A percentile compares a stretch with the other conserved stretches of the same genome.
phyloP scores from a whole-genome alignment of 139 green algal genomes.

The Diplosphaera chodatii region DNA sequence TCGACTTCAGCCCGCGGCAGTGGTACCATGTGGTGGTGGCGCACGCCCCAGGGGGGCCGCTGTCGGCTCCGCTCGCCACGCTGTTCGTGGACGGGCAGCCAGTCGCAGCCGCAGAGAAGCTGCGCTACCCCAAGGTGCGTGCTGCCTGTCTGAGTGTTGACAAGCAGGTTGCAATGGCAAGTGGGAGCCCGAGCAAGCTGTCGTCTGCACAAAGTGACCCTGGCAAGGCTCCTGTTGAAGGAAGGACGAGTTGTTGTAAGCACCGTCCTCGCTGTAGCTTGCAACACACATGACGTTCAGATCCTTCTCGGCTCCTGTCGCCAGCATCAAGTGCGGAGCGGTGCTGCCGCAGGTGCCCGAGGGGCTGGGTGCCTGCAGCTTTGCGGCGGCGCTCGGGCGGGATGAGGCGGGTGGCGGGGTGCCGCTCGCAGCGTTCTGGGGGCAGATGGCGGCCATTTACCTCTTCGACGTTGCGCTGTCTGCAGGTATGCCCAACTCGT shows the following conservation, averaged over 20 bases:
- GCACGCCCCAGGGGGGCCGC: constrained; percentile 27
- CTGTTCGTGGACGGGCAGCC: constrained; percentile 30
- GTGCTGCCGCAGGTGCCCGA: constrained; percentile 38
- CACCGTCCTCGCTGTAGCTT: too few species aligned
- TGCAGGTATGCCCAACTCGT: neutral
- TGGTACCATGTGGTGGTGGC: constrained; percentile 38
- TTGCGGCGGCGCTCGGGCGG: constrained; percentile 14
- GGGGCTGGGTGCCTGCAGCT: constrained; percentile 28
- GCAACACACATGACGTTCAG: too few species aligned
- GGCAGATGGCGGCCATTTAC: constrained; percentile 35
- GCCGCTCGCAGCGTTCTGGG: constrained; percentile 23
- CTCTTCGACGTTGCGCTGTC: constrained; percentile 34
- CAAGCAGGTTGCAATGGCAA: too few species aligned
- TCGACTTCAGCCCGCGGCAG: constrained; percentile 11
- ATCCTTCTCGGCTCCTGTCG: too few species aligned
- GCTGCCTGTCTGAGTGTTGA: too few species aligned
- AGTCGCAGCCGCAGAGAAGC: neutral
- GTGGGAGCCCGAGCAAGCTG: too few species aligned
- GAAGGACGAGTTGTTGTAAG: too few species aligned
- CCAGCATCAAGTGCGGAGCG: too few species aligned
- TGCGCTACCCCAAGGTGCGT: constrained; percentile 23
- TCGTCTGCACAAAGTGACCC: too few species aligned
- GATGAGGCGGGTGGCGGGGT: constrained; percentile 8
- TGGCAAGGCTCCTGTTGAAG: too few species aligned
- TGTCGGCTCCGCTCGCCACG: constrained; percentile 8